A percentile compares a stretch with the other conserved stretches of the same genome.
Conservation (phyloP, 2,329 filamentous ascomycete genomes). For the Diaporthe batatas region DNA sequence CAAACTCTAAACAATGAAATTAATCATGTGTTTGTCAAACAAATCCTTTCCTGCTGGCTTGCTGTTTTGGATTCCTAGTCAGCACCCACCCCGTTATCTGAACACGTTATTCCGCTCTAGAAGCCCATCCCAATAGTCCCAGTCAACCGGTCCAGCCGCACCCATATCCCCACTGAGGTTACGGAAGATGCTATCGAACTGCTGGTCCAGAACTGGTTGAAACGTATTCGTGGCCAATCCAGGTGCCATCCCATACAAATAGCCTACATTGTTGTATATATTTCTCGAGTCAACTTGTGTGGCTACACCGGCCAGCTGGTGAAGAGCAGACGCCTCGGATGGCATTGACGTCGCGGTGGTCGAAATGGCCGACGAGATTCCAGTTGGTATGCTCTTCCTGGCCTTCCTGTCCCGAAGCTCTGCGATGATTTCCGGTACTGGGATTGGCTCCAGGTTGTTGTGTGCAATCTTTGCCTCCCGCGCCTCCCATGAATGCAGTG, state of each 20-base stretch:
- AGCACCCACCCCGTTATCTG: slow-evolving; percentile 3
- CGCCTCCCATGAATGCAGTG: slow-evolving; percentile 44
- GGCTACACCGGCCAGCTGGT: slow-evolving; percentile 40
- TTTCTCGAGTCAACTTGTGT: slow-evolving; percentile 41
- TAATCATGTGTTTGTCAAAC: no score
- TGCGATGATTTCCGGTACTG: slow-evolving; percentile 29
- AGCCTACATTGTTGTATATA: background rate
- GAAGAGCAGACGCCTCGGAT: slow-evolving; percentile 36
- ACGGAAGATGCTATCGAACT: slow-evolving; percentile 40
- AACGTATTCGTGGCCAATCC: slow-evolving; percentile 15
- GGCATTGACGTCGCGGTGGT: slow-evolving; percentile 24
- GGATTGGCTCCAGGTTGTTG: slow-evolving; percentile 27
- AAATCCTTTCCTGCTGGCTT: background rate
- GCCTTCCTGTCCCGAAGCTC: slow-evolving; percentile 38
- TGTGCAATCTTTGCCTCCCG: slow-evolving; percentile 42
- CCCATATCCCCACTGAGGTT: slow-evolving; percentile 39
- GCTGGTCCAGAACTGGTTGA: slow-evolving; percentile 34
- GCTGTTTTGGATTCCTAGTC: background rate
- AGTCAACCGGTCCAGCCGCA: slow-evolving; percentile 38
- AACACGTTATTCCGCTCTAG: slow-evolving; percentile 41
- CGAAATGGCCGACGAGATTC: slow-evolving; percentile 5
- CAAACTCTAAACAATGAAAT: no score
- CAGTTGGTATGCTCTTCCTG: slow-evolving; percentile 27
- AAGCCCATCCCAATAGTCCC: slow-evolving; percentile 42
- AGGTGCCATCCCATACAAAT: slow-evolving; percentile 1